Percentiles rank a stretch among this genome's conserved stretches.
phyloP scores from a whole-genome alignment of 1,284 basidiomycete genomes.

The Wolfiporia cocos region DNA sequence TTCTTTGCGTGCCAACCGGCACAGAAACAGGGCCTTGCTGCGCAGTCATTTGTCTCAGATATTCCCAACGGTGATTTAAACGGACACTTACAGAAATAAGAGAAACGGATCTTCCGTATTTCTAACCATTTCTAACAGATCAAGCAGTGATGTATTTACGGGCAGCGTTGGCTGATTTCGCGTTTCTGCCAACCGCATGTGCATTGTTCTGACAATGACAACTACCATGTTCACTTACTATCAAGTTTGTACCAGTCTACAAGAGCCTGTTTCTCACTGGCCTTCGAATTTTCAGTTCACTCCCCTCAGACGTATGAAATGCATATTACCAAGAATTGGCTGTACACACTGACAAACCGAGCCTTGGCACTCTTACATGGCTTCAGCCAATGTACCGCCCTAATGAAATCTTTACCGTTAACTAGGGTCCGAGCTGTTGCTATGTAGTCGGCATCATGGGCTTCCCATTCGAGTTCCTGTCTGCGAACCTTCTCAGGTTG shows the following conservation, averaged over 20 bases:
- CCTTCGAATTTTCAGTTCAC: constrained; percentile 31
- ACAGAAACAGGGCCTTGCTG: constrained; percentile 79
- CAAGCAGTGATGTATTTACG: constrained; percentile 56
- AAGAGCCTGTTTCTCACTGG: constrained; percentile 60
- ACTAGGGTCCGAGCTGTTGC: constrained; percentile 73
- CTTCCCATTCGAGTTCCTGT: constrained; percentile 44
- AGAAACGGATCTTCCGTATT: constrained; percentile 75
- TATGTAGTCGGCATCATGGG: constrained; percentile 62
- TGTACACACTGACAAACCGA: constrained; percentile 76
- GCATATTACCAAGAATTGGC: constrained; percentile 70
- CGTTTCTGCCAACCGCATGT: constrained; percentile 42
- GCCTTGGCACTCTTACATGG: constrained; percentile 66
- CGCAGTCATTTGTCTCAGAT: too few relatives aligned
- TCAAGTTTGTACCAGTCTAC: constrained; percentile 71
- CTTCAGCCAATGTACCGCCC: constrained; percentile 64
- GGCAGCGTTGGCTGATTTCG: constrained; percentile 70
- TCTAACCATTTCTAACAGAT: constrained; percentile 54
- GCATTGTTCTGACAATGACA: not conserved
- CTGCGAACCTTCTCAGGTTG: constrained; percentile 15
- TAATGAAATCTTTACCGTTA: constrained; percentile 75
- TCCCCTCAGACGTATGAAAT: constrained; percentile 5
- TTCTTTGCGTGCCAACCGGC: constrained; percentile 71
- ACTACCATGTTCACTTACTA: constrained; percentile 37
- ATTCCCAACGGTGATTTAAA: too few relatives aligned
- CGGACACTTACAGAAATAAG: constrained; percentile 68